phyloP scores from a whole-genome alignment of 306 rosid genomes.

The Abrus pulchellus region DNA sequence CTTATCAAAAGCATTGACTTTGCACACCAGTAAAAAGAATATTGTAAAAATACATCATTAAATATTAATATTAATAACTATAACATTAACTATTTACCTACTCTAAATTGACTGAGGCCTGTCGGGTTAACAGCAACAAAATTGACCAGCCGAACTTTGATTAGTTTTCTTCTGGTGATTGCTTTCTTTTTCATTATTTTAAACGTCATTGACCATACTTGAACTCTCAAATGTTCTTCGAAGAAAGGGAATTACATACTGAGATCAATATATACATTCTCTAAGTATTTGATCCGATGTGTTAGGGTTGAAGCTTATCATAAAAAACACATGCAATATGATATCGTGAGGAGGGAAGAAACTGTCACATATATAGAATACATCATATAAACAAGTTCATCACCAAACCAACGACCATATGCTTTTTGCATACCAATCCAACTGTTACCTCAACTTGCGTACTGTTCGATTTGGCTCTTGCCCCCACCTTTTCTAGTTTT shows the following conservation, averaged over 20 bases:
- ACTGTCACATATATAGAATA: background rate
- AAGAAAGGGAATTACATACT: too few relatives aligned
- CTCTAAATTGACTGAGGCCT: background rate
- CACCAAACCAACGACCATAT: background rate
- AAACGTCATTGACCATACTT: background rate
- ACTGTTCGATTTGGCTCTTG: background rate
- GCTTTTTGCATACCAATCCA: background rate
- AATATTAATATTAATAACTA: background rate
- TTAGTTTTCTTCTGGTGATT: background rate
- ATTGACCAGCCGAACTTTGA: slow-evolving; percentile 19
- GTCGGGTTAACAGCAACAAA: slow-evolving; percentile 19
- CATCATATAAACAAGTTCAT: background rate
- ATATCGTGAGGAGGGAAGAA: background rate
- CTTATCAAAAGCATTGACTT: too few relatives aligned
- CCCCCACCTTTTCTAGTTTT: background rate
- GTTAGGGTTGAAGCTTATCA: background rate
- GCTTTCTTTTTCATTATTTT: background rate
- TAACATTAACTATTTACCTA: background rate
- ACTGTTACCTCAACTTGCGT: background rate
- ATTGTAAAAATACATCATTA: background rate
- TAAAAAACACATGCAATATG: background rate
- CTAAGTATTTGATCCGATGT: too few relatives aligned
- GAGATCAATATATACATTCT: too few relatives aligned
- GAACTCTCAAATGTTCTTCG: background rate
- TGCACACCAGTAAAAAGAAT: background rate